Evolutionary conservation across 176 grass and related monocot species (phyloP).

Genomic region (Chrysopogon serrulatus): DNA sequence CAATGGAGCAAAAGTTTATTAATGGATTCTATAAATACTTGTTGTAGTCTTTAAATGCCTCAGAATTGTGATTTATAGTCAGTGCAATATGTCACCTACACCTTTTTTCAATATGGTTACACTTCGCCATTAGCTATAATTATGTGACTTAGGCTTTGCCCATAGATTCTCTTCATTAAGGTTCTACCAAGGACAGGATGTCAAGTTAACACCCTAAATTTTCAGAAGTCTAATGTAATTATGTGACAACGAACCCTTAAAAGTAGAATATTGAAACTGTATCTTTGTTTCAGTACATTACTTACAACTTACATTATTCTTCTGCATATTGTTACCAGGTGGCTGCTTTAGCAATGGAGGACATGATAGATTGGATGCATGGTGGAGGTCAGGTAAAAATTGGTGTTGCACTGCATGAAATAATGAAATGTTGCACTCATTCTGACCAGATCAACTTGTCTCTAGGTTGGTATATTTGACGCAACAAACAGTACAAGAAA

Average conservation of each 20-base stretch:
- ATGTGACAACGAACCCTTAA: neutral
- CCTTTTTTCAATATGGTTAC: neutral
- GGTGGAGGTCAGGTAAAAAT: slow-evolving; percentile 87
- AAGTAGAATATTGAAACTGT: neutral
- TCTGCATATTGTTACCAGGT: slow-evolving; percentile 43
- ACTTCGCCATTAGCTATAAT: neutral
- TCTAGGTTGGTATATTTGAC: slow-evolving; percentile 97
- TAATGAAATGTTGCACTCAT: slow-evolving; percentile 34
- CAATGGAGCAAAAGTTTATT: neutral
- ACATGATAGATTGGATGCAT: slow-evolving; percentile 97
- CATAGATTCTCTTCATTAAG: neutral
- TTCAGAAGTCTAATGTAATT: slow-evolving; percentile 19
- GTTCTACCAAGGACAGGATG: neutral
- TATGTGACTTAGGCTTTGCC: neutral
- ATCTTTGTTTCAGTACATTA: slow-evolving; percentile 15
- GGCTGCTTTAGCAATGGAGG: slow-evolving; percentile 95
- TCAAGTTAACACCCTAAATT: slow-evolving; percentile 4
- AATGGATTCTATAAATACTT: neutral
- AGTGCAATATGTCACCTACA: neutral
- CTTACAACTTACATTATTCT: slow-evolving; percentile 18
- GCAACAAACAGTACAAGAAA: slow-evolving; percentile 91
- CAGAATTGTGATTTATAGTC: neutral
- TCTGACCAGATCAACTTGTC: slow-evolving; percentile 17
- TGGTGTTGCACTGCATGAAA: slow-evolving; percentile 30
- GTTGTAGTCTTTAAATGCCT: neutral